Conservation (phyloP, 1,139 yeast genomes). For the Pneumocystis canis region DNA sequence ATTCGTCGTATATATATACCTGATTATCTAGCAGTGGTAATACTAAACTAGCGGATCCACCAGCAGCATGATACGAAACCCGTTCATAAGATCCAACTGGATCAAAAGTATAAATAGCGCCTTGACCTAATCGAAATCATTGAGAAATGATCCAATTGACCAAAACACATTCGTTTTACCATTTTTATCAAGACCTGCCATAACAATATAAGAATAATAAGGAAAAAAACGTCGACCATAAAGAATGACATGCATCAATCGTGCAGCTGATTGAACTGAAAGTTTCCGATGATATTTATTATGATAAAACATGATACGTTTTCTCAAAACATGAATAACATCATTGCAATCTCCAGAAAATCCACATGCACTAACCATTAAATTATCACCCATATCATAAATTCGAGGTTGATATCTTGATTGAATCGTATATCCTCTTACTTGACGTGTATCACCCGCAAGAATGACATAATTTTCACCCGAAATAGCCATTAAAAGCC, state of each 20-base stretch:
- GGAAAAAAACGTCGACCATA: slow-evolving; percentile 95
- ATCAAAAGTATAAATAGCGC: slow-evolving; percentile 89
- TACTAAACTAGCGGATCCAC: slow-evolving; percentile 88
- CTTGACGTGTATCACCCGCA: slow-evolving; percentile 96
- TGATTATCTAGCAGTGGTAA: slow-evolving; percentile 97
- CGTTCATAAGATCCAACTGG: slow-evolving; percentile 97
- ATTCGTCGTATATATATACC: slow-evolving; percentile 36
- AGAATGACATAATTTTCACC: slow-evolving; percentile 93
- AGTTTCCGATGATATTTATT: slow-evolving; percentile 61
- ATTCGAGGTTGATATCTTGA: slow-evolving; percentile 87
- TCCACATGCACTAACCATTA: slow-evolving; percentile 85
- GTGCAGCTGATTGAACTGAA: slow-evolving; percentile 61
- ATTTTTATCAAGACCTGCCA: slow-evolving; percentile 83
- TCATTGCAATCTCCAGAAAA: slow-evolving; percentile 88
- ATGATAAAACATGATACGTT: slow-evolving; percentile 70
- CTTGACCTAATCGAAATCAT: slow-evolving; percentile 46
- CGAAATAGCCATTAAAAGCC: slow-evolving; percentile 92
- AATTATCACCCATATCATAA: slow-evolving; percentile 75
- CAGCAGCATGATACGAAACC: slow-evolving; percentile 95
- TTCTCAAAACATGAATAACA: slow-evolving; percentile 42
- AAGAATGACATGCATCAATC: slow-evolving; percentile 76
- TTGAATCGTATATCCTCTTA: slow-evolving; percentile 84
- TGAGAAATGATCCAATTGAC: too few species aligned
- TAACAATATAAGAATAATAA: slow-evolving; percentile 83
- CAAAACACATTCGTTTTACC: slow-evolving; percentile 9